Base-by-base conservation (phyloP, 1,284 basidiomycete species). In the Microbotryum saponariae region DNA sequence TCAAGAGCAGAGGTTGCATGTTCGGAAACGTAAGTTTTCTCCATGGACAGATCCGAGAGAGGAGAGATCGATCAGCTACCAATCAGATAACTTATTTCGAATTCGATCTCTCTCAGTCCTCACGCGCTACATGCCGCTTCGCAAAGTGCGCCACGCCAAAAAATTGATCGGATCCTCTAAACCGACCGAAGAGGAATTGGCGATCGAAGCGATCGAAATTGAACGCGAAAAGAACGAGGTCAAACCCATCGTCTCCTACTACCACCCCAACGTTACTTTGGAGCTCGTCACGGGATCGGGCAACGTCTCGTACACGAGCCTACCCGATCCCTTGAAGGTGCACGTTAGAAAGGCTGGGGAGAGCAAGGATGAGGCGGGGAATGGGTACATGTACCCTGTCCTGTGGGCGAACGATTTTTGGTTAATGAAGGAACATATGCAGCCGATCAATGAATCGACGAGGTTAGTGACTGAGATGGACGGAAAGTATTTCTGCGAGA, bases 341-440 rank as follows among this genome's bases (percentile, higher is more conserved):
- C 72, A 59, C 48, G 12, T 29, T 52, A 47, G 20, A 14, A 18
- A 27, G 31, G 25, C 18, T 42, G 48, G 49, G 45, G 27, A 48
- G 48, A 31, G 50, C 27, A 51, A 63, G 25, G 50, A 45, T 55
- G 23, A 37, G 23, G 16, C 18, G n/a, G 37, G 48, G 33, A 50
- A 33, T 21, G 46, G 56, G 10, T 58, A 25, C 27, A 29, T 51
- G 79, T 87, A 84, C 71, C 94, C 94, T 1, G 85, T 92, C 65
- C 74, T 97, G 51, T 97, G 89, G 77, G 84, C 90, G 8, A 97
- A 97, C 74, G 91, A 97, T 74, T 97, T 97, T 76, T 97, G 92
- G 91, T 49, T 59, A 10, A 61, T 76, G 12, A 66, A 70, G 21
- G 70, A 73, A 50, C 69, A 72, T 54, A 73, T 75, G 70, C 56